phyloP scores from a whole-genome alignment of 2,329 filamentous ascomycete genomes.

The Eutypella sp. region DNA sequence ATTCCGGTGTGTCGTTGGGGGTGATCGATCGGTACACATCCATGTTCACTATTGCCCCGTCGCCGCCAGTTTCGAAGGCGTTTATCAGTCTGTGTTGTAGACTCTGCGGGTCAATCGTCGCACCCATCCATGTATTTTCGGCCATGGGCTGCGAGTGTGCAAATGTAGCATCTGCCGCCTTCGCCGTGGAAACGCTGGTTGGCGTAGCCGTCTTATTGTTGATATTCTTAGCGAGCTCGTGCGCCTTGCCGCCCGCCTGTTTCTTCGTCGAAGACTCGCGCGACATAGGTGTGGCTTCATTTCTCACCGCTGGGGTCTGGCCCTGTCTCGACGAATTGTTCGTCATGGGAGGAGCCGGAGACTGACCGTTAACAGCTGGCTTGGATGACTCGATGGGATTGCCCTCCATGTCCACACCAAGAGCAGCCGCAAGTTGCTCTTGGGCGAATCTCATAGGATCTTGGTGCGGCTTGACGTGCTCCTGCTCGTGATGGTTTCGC shows the following conservation, averaged over 20 bases:
- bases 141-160: background rate
- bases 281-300: conserved; percentile 45
- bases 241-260: conserved; percentile 40
- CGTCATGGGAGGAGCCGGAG: conserved; percentile 33
- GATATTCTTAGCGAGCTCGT: conserved; percentile 22
- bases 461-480: conserved; percentile 52
- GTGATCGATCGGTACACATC: conserved; percentile 50
- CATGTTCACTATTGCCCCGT: conserved; percentile 49
- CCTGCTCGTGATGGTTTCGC: conserved; percentile 50
- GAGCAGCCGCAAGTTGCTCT: conserved; percentile 42
- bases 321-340: conserved; percentile 42
- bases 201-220: conserved; percentile 19
- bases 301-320: conserved; percentile 38
- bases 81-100: conserved; percentile 38
- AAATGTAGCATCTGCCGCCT: conserved; percentile 16
- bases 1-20: conserved; percentile 61
- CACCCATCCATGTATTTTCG: conserved; percentile 32
- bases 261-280: conserved; percentile 47
- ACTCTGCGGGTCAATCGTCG: conserved; percentile 50
- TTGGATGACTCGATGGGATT: conserved; percentile 32
- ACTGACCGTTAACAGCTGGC: conserved; percentile 16
- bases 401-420: conserved; percentile 51
- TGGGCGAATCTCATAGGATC: conserved; percentile 49
- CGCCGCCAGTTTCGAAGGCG: conserved; percentile 35
- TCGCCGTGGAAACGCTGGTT: conserved; percentile 16